phyloP scores from a whole-genome alignment of 2,329 filamentous ascomycete species.

The Colletotrichum plurivorum region DNA sequence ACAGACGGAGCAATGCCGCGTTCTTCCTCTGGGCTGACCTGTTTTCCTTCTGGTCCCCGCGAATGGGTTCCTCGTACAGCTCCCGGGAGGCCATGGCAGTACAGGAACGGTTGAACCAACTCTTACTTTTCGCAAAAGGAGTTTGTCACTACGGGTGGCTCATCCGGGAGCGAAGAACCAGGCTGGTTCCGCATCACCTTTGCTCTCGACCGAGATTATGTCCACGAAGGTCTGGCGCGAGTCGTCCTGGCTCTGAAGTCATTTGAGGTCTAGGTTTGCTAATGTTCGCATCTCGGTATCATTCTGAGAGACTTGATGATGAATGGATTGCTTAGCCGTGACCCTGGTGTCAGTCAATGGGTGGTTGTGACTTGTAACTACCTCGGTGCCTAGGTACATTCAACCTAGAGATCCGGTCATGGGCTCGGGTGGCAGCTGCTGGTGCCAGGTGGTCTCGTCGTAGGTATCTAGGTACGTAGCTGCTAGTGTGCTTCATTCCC shows the following conservation, averaged over 20 bases:
- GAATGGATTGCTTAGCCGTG: no score
- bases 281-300: no score
- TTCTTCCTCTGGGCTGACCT: slow-evolving; percentile 71
- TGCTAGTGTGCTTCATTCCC: no score
- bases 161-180: slow-evolving; percentile 53
- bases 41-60: slow-evolving; percentile 53
- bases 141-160: slow-evolving; percentile 53
- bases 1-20: slow-evolving; percentile 64
- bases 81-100: slow-evolving; percentile 1
- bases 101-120: slow-evolving; percentile 43
- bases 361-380: no score
- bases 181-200: slow-evolving; percentile 58
- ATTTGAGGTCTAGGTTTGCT: background rate
- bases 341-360: no score
- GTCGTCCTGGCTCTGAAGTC: background rate
- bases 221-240: slow-evolving; percentile 45
- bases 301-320: no score
- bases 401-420: no score
- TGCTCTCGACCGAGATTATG: slow-evolving; percentile 48
- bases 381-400: no score
- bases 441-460: no score
- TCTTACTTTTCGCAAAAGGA: slow-evolving; percentile 49
- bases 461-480: no score
- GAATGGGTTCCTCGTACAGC: background rate
- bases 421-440: no score